Base-by-base conservation (phyloP, 2,329 filamentous ascomycete species). In the Nigrograna mackinnonii region DNA sequence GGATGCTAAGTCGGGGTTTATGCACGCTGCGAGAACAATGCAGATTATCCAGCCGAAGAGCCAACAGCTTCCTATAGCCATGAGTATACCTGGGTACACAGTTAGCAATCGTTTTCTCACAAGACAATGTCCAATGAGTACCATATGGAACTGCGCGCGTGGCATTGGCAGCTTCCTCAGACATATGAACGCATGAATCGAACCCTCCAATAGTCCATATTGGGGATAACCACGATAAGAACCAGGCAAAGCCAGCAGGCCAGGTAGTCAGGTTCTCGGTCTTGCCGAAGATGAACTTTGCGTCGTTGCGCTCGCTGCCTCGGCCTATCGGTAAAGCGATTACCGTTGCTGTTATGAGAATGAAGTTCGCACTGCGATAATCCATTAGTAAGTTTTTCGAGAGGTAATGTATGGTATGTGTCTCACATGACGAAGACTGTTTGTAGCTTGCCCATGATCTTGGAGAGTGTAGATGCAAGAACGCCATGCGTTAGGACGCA, bases 151-250 rank as follows among this genome's bases (percentile, higher is more conserved):
- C 80, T 1, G 80, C 79, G 39, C 74, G 78, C 4, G 78, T 76
- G 1, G 82, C 82, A 61, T 85, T 82, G 32, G 76, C 67, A 0
- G 81, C 80, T 57, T 84, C 81, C 60, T 84, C 81, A 31, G 74
- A 77, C 72, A 84, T 82, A 50, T 83, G 78, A 12, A 49, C 51
- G 20, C 54, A 54, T 9, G 34, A 47, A 30, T 53, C 44, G 35
- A 57, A 57, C 2, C 35, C 51, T 9, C 54, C 53, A 35, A 79
- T 78, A 1, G 79, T 81, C 82, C 82, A 85, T 46, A 85, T 84
- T 0, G 82, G 82, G 21, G 72, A 74, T 16, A 85, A 67, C 79
- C 80, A 84, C 0, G 78, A 68, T 2, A 84, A 64, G 68, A 85
- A 81, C 50, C 84, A 84, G 0, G 77, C 68, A 76, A 79, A 68